A percentile compares a stretch with the other conserved stretches of the same genome.
Conservation (phyloP, 352 stramenopile genomes). For the Thalassiosira exigua region DNA sequence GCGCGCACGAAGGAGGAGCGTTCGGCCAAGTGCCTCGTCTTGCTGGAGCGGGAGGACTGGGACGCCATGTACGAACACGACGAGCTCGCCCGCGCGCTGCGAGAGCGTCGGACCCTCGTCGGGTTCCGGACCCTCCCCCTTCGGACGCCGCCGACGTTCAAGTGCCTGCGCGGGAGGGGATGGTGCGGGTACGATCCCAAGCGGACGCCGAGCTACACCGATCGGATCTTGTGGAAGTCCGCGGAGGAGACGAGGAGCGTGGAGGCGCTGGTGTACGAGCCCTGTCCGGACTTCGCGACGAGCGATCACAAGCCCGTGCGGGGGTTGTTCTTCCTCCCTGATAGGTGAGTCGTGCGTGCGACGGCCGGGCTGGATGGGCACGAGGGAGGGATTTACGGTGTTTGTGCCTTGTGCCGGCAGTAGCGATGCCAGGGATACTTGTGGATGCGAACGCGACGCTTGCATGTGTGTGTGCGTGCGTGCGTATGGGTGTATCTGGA, state of each 20-base stretch:
- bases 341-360: constrained; percentile 9
- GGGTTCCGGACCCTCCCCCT: constrained; percentile 51
- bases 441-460: too few species aligned
- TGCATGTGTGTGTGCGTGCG: too few species aligned
- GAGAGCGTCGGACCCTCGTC: constrained; percentile 40
- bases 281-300: constrained; percentile 48
- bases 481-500: too few species aligned
- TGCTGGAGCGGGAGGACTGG: constrained; percentile 42
- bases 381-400: too few species aligned
- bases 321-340: constrained; percentile 47
- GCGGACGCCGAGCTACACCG: constrained; percentile 58
- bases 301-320: constrained; percentile 64
- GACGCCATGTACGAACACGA: constrained; percentile 41
- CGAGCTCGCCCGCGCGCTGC: constrained; percentile 46
- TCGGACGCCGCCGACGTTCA: constrained; percentile 57
- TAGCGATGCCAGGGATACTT: too few species aligned
- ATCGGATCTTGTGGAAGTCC: constrained; percentile 60
- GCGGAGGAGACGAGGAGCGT: constrained; percentile 30
- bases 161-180: constrained; percentile 43
- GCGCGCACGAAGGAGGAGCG: constrained; percentile 3
- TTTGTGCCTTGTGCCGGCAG: too few species aligned
- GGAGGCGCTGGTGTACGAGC: constrained; percentile 50
- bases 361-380: background rate
- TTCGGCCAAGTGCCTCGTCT: background rate
- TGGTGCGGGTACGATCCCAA: constrained; percentile 56